Evolutionary conservation across 306 rosid genomes (phyloP), one percentile per base, ranked within the genome.

Genomic region (Castanospermum australe): DNA sequence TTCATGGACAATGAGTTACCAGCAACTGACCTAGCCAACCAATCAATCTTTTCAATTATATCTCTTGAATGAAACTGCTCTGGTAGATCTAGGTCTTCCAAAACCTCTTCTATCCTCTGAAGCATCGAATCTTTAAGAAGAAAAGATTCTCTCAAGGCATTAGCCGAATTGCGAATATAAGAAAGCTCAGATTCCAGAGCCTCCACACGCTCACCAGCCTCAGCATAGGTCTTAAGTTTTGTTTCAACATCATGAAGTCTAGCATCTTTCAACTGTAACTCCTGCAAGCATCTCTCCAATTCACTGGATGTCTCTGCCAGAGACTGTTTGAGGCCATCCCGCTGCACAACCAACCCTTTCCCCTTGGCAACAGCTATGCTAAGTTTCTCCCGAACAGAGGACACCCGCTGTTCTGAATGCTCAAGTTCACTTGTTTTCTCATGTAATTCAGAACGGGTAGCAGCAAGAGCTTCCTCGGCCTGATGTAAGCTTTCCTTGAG

Each of bases 111-210:
- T 85, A 96, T 93, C 83, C 97, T 89, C 91, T 96, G 99, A 82
- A 96, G 98, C 68, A 84, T 87, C 67, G 99, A 96, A 87, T 96
- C 99, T 83, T 96, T 96, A 42, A 89, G 96, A 82, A 96, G 98
- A 86, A 96, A 96, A 10, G 99, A 96, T 91, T 96, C 99, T 81
- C 99, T 86, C 79, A 96, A 85, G 62, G 93, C 94, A 79, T 94
- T 96, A 66, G 99, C 90, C 39, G 98, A 96, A 87, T 96, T 96
- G 74, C 99, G 99, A 73, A 96, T 96, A 84, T 96, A 96, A 32
- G 93, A 96, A 82, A 96, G 96, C 88, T 96, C 99, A 12, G 99
- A 91, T 82, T 96, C 99, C 88, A 96, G 84, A 78, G 99, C 96
- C 77, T 93, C 99, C 74, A 85, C 92, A 11, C 97, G 96, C 81